These are phyloP conservation scores for Suhomyces maxii DNA, from an alignment of 1,139 yeast genomes.

Conservation along the genomic window DNA sequence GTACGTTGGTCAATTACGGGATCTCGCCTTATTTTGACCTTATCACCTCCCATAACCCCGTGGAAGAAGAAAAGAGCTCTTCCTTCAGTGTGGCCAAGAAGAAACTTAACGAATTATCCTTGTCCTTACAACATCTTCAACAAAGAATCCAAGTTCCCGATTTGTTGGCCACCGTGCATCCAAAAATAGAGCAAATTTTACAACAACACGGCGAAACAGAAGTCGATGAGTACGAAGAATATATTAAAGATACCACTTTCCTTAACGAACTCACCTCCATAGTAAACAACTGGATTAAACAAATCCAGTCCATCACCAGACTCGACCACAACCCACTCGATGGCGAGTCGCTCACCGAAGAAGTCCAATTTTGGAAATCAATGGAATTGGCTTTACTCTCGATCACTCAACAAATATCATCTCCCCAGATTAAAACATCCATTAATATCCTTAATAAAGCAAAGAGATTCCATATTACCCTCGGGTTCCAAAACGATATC, in stretches of 20 bases:
- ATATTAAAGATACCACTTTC: slow-evolving; percentile 49
- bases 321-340: slow-evolving; percentile 53
- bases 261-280: slow-evolving; percentile 65
- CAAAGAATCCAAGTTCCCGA: slow-evolving; percentile 72
- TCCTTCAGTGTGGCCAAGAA: slow-evolving; percentile 51
- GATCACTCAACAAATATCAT: slow-evolving; percentile 58
- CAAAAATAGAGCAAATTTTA: slow-evolving; percentile 41
- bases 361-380: slow-evolving; percentile 77
- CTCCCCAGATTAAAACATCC: slow-evolving; percentile 57
- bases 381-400: slow-evolving; percentile 62
- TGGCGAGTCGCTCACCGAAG: slow-evolving; percentile 64
- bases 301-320: slow-evolving; percentile 58
- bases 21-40: slow-evolving; percentile 42
- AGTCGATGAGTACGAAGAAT: slow-evolving; percentile 21
- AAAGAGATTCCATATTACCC: slow-evolving; percentile 77
- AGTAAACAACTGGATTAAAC: slow-evolving; percentile 73
- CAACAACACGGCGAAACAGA: slow-evolving; percentile 18
- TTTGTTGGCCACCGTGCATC: slow-evolving; percentile 54
- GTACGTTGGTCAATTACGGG: slow-evolving; percentile 53
- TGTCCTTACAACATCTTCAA: slow-evolving; percentile 68
- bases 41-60: slow-evolving; percentile 14
- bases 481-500: slow-evolving; percentile 70
- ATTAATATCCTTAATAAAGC: slow-evolving; percentile 65
- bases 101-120: slow-evolving; percentile 67
- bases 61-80: slow-evolving; percentile 13